Conservation (phyloP, 2,329 filamentous ascomycete genomes). For the Calonectria pauciramosa region DNA sequence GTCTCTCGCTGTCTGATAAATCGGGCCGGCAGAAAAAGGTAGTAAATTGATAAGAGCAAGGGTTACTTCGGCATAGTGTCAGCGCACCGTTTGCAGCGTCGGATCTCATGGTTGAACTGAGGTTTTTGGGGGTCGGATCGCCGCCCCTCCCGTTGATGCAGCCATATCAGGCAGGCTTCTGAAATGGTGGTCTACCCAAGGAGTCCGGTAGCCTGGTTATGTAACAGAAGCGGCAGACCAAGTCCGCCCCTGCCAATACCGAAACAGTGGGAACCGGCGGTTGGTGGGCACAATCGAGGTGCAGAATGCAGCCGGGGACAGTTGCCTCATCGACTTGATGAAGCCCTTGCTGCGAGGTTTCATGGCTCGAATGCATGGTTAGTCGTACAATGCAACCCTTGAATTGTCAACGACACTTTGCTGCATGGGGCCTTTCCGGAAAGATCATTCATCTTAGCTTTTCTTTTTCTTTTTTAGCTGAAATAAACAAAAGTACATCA, state of each 20-base stretch:
- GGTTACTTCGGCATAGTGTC: slow-evolving; percentile 21
- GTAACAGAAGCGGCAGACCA: slow-evolving; percentile 19
- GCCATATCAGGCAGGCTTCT: slow-evolving; percentile 13
- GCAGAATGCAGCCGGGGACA: background rate
- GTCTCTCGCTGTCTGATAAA: background rate
- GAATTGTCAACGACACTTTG: too few relatives aligned
- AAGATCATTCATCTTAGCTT: too few relatives aligned
- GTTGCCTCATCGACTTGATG: slow-evolving; percentile 8
- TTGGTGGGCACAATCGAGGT: background rate
- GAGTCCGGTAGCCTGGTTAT: slow-evolving; percentile 5
- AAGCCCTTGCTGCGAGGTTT: background rate
- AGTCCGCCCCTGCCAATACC: slow-evolving; percentile 12
- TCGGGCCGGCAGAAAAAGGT: background rate
- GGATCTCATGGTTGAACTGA: slow-evolving; percentile 4
- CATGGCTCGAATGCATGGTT: slow-evolving; percentile 11
- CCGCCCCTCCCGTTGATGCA: slow-evolving; percentile 14
- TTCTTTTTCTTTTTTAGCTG: too few relatives aligned
- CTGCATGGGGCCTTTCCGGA: too few relatives aligned
- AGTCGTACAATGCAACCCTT: background rate
- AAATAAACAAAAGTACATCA: too few relatives aligned
- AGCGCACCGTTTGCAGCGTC: background rate
- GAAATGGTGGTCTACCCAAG: slow-evolving; percentile 6
- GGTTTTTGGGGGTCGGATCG: slow-evolving; percentile 11
- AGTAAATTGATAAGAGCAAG: slow-evolving; percentile 13
- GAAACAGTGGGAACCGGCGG: background rate